Percentiles rank a stretch among this genome's conserved stretches.
Conservation (phyloP, 495 filamentous ascomycete species). For the Annulohypoxylon bovei region DNA sequence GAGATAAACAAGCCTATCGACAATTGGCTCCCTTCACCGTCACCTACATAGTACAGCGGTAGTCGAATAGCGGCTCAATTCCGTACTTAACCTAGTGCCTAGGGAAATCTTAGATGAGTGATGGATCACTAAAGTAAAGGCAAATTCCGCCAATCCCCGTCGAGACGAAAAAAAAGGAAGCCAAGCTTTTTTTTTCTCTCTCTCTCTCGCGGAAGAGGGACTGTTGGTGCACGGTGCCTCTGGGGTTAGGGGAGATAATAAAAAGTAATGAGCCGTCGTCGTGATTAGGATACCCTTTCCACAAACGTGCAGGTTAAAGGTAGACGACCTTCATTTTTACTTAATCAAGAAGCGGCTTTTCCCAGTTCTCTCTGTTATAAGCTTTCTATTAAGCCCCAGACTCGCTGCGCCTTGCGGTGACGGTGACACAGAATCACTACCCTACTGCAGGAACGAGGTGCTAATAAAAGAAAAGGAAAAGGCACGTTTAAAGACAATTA, state of each 20-base stretch:
- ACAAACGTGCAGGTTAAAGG: slow-evolving; percentile 3
- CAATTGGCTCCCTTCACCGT: slow-evolving; percentile 31
- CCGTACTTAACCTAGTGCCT: slow-evolving; percentile 9
- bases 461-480: slow-evolving; percentile 41
- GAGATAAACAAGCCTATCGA: slow-evolving; percentile 18
- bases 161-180: slow-evolving; percentile 10
- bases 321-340: background rate
- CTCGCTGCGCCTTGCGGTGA: background rate
- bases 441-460: slow-evolving; percentile 44
- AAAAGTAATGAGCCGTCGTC: slow-evolving; percentile 3
- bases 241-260: slow-evolving; percentile 3
- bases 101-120: slow-evolving; percentile 2
- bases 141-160: slow-evolving; percentile 31
- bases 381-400: background rate
- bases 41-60: slow-evolving; percentile 12
- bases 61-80: slow-evolving; percentile 25
- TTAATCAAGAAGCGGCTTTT: background rate
- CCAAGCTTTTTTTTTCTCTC: slow-evolving; percentile 31
- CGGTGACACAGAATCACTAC: slow-evolving; percentile 33
- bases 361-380: background rate
- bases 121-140: slow-evolving; percentile 20
- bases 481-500: slow-evolving; percentile 17
- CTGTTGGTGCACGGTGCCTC: slow-evolving; percentile 26
- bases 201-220: slow-evolving; percentile 23
- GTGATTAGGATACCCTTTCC: slow-evolving; percentile 6